Conservation (phyloP, 2,329 filamentous ascomycete species). For the Byssochlamys sp. region DNA sequence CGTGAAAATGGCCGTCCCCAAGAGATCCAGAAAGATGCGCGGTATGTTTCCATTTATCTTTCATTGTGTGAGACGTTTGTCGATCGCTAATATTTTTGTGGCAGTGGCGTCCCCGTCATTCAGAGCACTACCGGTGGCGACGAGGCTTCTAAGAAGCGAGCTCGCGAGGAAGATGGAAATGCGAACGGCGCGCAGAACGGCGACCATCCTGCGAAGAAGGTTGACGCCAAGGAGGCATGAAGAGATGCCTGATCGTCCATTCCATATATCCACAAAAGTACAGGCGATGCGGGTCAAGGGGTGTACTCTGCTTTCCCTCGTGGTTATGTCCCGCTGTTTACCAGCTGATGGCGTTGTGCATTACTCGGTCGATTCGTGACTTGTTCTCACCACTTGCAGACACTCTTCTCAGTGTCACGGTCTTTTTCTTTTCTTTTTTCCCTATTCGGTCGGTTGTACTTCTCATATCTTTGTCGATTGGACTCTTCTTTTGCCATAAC, state of each 20-base stretch:
- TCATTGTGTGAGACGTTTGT: neutral
- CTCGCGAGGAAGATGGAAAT: conserved; percentile 31
- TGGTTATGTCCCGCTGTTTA: neutral
- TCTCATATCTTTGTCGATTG: neutral
- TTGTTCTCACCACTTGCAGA: neutral
- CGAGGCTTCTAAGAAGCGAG: conserved; percentile 31
- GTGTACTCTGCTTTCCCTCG: neutral
- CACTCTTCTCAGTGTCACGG: neutral
- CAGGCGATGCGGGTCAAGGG: neutral
- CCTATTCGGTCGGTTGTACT: neutral
- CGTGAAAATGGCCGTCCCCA: conserved; percentile 19
- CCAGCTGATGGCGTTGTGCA: conserved; percentile 1
- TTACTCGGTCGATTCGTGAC: neutral
- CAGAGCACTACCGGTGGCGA: conserved; percentile 26
- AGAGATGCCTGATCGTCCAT: neutral
- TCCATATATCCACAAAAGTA: neutral
- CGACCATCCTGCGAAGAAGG: conserved; percentile 39
- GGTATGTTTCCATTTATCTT: conserved; percentile 20
- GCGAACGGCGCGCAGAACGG: conserved; percentile 13
- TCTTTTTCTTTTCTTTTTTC: neutral
- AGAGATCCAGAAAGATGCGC: conserved; percentile 32
- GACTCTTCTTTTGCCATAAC: neutral
- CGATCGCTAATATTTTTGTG: conserved; percentile 10
- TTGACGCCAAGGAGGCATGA: conserved; percentile 36
- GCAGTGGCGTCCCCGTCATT: conserved; percentile 37